A percentile compares a stretch with the other conserved stretches of the same genome.
Evolutionary conservation across 1,284 basidiomycete species (phyloP).

Genomic region (Spongispora temasekensis): DNA sequence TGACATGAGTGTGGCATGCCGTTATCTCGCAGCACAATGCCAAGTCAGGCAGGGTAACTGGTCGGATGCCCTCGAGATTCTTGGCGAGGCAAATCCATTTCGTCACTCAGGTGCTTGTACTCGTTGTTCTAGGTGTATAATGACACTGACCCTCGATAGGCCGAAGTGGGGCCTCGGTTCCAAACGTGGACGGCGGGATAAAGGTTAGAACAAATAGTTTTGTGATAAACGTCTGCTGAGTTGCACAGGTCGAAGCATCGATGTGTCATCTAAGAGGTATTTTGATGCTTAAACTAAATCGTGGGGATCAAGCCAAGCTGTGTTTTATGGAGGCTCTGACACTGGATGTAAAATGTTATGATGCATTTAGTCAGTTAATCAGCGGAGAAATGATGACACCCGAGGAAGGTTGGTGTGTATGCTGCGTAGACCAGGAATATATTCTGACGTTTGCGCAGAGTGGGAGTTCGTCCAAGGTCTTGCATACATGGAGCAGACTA

Average conservation of each 20-base stretch:
- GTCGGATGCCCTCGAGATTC: slow-evolving; percentile 89
- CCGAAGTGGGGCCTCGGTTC: slow-evolving; percentile 65
- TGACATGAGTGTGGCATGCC: slow-evolving; percentile 89
- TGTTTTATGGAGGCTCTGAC: slow-evolving; percentile 94
- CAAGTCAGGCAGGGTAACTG: slow-evolving; percentile 92
- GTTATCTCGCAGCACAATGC: slow-evolving; percentile 94
- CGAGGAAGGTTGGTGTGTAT: slow-evolving; percentile 71
- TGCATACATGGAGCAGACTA: slow-evolving; percentile 80
- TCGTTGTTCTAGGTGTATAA: neutral
- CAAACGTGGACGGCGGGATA: slow-evolving; percentile 83
- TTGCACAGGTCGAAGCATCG: slow-evolving; percentile 82
- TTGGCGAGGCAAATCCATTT: slow-evolving; percentile 91
- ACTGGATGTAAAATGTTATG: slow-evolving; percentile 97
- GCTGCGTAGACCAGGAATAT: neutral
- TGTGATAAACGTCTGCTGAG: slow-evolving; percentile 13
- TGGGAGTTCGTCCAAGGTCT: slow-evolving; percentile 94
- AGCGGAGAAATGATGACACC: slow-evolving; percentile 92
- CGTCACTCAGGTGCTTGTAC: slow-evolving; percentile 55
- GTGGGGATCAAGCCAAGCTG: slow-evolving; percentile 86
- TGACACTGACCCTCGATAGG: slow-evolving; percentile 34
- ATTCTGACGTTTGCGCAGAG: slow-evolving; percentile 51
- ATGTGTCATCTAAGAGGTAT: slow-evolving; percentile 94
- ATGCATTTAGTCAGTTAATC: slow-evolving; percentile 90
- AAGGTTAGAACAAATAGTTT: slow-evolving; percentile 53
- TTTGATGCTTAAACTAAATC: slow-evolving; percentile 91